Evolutionary conservation across 371 early-diverging fungal species (phyloP).

Genomic region (Mucor indicus): DNA sequence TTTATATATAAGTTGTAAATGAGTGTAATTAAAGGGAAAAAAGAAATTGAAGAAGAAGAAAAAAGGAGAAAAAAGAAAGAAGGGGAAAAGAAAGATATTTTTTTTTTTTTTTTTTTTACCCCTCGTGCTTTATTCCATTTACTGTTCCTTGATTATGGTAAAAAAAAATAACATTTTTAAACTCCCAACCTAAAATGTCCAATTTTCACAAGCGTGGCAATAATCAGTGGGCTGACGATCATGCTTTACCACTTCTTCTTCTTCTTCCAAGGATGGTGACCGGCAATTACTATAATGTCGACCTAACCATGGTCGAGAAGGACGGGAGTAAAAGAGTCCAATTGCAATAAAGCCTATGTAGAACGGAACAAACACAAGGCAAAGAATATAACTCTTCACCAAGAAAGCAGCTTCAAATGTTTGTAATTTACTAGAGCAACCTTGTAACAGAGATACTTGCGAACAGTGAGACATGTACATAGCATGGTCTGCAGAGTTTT

Average conservation of each 20-base stretch:
- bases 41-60: no score
- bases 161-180: no score
- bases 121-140: no score
- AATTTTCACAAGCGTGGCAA: conserved; percentile 7
- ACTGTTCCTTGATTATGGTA: no score
- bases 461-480: conserved; percentile 21
- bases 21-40: no score
- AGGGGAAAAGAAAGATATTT: no score
- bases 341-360: neutral
- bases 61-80: no score
- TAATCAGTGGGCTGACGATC: neutral
- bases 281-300: neutral
- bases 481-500: conserved; percentile 34
- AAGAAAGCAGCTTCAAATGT: conserved; percentile 18
- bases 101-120: no score
- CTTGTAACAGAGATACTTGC: conserved; percentile 28
- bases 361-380: conserved; percentile 2
- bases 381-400: conserved; percentile 10
- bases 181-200: conserved; percentile 23
- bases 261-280: neutral
- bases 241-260: no score
- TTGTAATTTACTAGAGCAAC: conserved; percentile 29
- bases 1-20: no score
- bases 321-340: neutral
- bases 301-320: neutral